These are phyloP conservation scores for Hansenula anomala DNA, from an alignment of 1,139 yeast species.

Conservation along the genomic window DNA sequence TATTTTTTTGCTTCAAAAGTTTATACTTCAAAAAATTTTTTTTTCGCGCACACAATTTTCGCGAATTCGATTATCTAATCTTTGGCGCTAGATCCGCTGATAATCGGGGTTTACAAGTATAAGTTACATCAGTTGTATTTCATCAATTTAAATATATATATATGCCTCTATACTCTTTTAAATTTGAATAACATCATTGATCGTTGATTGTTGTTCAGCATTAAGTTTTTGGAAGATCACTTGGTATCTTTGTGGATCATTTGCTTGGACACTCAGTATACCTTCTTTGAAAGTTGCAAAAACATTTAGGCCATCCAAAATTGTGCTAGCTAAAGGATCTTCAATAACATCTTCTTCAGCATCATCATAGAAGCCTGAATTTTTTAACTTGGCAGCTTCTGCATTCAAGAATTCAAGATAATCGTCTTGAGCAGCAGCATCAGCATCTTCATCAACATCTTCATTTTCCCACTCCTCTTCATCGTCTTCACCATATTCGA, in stretches of 20 bases:
- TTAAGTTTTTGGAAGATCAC: constrained; percentile 26
- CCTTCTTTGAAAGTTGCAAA: constrained; percentile 45
- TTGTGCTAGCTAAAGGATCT: constrained; percentile 76
- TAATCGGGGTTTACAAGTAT: too few relatives aligned
- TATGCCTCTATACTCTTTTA: neutral
- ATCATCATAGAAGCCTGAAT: constrained; percentile 31
- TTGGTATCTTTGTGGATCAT: constrained; percentile 31
- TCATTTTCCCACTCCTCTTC: constrained; percentile 31
- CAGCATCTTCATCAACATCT: constrained; percentile 41
- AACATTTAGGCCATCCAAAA: constrained; percentile 71
- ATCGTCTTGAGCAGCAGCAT: constrained; percentile 33
- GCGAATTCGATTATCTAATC: too few relatives aligned
- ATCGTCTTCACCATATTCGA: constrained; percentile 22
- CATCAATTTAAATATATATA: too few relatives aligned
- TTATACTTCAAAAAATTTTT: too few relatives aligned
- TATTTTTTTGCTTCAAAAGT: too few relatives aligned
- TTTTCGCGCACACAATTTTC: too few relatives aligned
- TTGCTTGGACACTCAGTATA: constrained; percentile 23
- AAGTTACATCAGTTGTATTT: too few relatives aligned
- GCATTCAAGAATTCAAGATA: constrained; percentile 40
- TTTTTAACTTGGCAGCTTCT: constrained; percentile 38
- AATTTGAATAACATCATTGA: neutral
- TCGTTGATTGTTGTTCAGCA: constrained; percentile 28
- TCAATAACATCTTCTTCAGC: constrained; percentile 62
- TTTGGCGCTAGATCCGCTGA: too few relatives aligned